A percentile compares a stretch with the other conserved stretches of the same genome.
Conservation (phyloP, 805 yeast species). For the Lipomyces spencermartinsiae region DNA sequence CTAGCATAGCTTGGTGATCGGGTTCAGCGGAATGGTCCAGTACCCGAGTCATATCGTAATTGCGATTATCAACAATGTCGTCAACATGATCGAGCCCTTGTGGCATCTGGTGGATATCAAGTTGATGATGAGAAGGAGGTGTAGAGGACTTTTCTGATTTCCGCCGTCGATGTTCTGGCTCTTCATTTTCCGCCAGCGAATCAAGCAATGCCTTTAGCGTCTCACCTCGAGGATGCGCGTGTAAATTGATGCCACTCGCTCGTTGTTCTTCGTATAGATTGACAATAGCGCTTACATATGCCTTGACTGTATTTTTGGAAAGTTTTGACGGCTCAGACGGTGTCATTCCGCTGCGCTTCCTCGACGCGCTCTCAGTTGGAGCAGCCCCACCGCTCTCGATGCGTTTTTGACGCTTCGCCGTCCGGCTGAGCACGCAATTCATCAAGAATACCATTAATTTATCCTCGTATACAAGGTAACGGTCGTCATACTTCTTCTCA, state of each 20-base stretch:
- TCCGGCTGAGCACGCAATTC: slow-evolving; percentile 10
- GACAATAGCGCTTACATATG: slow-evolving; percentile 18
- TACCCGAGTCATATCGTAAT: slow-evolving; percentile 4
- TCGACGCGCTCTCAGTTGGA: background rate
- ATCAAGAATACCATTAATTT: slow-evolving; percentile 13
- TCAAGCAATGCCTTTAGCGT: slow-evolving; percentile 9
- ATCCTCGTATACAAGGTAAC: slow-evolving; percentile 18
- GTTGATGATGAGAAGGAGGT: slow-evolving; percentile 2
- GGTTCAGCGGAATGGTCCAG: background rate
- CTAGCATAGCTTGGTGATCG: background rate
- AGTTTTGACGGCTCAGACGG: slow-evolving; percentile 16
- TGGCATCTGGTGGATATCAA: background rate
- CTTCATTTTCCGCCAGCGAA: slow-evolving; percentile 14
- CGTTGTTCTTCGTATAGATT: slow-evolving; percentile 18
- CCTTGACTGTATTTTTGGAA: slow-evolving; percentile 16
- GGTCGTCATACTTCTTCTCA: slow-evolving; percentile 13
- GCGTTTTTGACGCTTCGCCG: slow-evolving; percentile 15
- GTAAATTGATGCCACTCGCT: slow-evolving; percentile 15
- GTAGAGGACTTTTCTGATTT: slow-evolving; percentile 3
- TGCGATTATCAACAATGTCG: slow-evolving; percentile 6
- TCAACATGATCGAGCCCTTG: slow-evolving; percentile 3
- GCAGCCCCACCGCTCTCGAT: background rate
- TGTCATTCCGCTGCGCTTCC: background rate
- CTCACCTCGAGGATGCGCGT: slow-evolving; percentile 19
- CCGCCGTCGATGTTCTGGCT: slow-evolving; percentile 21